A percentile compares a stretch with the other conserved stretches of the same genome.
phyloP scores from a whole-genome alignment of 2,329 filamentous ascomycete genomes.

The Tolypocladium amazonense region DNA sequence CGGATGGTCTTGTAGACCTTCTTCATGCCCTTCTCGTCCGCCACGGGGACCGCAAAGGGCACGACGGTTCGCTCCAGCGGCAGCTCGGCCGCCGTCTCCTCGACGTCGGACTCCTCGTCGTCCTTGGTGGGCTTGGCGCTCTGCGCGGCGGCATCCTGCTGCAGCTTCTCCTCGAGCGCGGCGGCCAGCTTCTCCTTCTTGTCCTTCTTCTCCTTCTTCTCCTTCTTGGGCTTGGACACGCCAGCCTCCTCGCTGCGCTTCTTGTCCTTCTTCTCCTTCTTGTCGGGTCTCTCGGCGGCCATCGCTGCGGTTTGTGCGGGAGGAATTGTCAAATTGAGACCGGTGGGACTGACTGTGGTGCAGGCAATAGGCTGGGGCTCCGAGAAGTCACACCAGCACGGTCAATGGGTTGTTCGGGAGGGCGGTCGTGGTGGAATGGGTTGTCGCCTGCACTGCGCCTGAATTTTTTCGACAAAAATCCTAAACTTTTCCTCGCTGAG shows the following conservation, averaged over 20 bases:
- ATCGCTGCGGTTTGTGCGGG: conserved; percentile 17
- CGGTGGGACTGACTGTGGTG: not conserved
- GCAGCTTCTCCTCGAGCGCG: conserved; percentile 55
- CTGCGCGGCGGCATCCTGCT: conserved; percentile 39
- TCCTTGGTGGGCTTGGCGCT: conserved; percentile 24
- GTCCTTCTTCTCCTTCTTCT: conserved; percentile 56
- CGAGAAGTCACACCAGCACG: conserved; percentile 1
- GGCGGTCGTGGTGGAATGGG: not conserved
- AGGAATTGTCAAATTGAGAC: not conserved
- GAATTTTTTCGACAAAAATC: conserved; percentile 18
- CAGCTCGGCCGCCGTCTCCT: conserved; percentile 30
- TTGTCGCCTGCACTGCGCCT: conserved; percentile 12
- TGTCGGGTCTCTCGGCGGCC: conserved; percentile 37
- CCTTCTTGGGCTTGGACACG: conserved; percentile 44
- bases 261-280: conserved; percentile 49
- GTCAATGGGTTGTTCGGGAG: not conserved
- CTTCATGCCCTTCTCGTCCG: conserved; percentile 65
- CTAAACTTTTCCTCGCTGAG: conserved; percentile 19
- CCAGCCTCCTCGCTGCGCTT: conserved; percentile 45
- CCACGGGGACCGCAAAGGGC: conserved; percentile 73
- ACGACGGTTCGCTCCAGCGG: conserved; percentile 52
- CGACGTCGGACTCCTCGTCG: conserved; percentile 33
- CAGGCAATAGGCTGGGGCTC: not conserved
- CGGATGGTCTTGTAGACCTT: conserved; percentile 47
- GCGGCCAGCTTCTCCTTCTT: conserved; percentile 65